These are phyloP conservation scores for Tephrocybe sp. DNA, from an alignment of 768 basidiomycete genomes.

Conservation along the genomic window DNA sequence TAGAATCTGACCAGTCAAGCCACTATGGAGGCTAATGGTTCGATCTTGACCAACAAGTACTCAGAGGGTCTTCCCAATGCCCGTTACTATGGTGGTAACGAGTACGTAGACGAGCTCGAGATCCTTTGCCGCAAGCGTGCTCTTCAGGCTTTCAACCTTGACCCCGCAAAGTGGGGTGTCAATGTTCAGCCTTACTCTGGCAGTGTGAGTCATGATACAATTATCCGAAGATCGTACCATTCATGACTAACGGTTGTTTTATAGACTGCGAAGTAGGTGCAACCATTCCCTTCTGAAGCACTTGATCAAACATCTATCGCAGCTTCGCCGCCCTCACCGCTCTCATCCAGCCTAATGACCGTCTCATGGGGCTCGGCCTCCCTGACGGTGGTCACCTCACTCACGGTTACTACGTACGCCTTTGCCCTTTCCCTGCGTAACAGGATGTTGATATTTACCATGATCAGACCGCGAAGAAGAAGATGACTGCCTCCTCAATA, in stretches of 20 bases:
- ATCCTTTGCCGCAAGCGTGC: constrained; percentile 93
- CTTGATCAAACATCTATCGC: constrained; percentile 15
- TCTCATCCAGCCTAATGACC: constrained; percentile 94
- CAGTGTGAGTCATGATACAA: constrained; percentile 53
- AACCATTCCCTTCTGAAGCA: background rate
- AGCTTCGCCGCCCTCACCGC: constrained; percentile 98
- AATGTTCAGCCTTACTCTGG: constrained; percentile 99
- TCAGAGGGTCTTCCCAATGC: constrained; percentile 99
- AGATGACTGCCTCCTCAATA: constrained; percentile 99
- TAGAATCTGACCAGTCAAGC: constrained; percentile 96
- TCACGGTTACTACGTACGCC: constrained; percentile 89
- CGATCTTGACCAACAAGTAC: constrained; percentile 98
- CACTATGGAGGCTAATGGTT: constrained; percentile 98
- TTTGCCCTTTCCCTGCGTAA: constrained; percentile 1
- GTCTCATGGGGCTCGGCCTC: constrained; percentile 97
- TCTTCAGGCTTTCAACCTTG: constrained; percentile 93
- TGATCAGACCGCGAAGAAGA: constrained; percentile 91
- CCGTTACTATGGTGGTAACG: constrained; percentile 97
- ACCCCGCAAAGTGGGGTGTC: constrained; percentile 92
- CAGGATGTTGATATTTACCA: constrained; percentile 10
- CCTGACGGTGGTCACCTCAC: constrained; percentile 98
- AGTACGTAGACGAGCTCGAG: constrained; percentile 97
- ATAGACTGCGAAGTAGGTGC: constrained; percentile 83
- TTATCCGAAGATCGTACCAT: background rate
- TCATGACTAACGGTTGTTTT: constrained; percentile 2